Conservation (phyloP, 345 rosid genomes). For the Gossypium longicalyx region DNA sequence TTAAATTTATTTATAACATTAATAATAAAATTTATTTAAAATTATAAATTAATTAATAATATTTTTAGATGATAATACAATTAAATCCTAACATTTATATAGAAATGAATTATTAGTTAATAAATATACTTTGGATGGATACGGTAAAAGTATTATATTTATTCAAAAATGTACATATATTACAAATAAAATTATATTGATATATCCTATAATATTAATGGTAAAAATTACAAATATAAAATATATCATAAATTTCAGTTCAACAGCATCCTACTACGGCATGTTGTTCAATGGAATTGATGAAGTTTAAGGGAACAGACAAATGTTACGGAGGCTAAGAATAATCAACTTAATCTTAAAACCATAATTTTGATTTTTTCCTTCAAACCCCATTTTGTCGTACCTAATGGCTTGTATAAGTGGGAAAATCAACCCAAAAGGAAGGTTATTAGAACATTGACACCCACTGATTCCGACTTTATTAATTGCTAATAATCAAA, state of each 20-base stretch:
- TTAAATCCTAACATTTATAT: too few relatives aligned
- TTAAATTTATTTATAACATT: too few relatives aligned
- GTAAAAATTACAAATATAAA: too few relatives aligned
- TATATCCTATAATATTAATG: too few relatives aligned
- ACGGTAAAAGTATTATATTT: too few relatives aligned
- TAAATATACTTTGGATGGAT: too few relatives aligned
- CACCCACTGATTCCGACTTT: background rate
- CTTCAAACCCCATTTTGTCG: background rate
- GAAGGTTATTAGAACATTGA: background rate
- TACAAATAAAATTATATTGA: too few relatives aligned
- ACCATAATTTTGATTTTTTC: background rate
- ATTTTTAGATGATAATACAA: too few relatives aligned
- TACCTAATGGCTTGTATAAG: background rate
- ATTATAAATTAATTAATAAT: too few relatives aligned
- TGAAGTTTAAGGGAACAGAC: slow-evolving; percentile 1
- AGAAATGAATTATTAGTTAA: too few relatives aligned
- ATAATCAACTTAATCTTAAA: background rate
- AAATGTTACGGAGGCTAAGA: background rate
- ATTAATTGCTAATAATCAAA: background rate
- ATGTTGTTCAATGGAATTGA: background rate
- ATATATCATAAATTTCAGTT: background rate
- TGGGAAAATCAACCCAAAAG: background rate
- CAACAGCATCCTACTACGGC: background rate
- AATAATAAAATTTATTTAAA: too few relatives aligned
- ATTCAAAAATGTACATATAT: too few relatives aligned